Percentiles rank a stretch among this genome's conserved stretches.
phyloP scores from a whole-genome alignment of 768 basidiomycete species.

The Gautieria morchelliformis region DNA sequence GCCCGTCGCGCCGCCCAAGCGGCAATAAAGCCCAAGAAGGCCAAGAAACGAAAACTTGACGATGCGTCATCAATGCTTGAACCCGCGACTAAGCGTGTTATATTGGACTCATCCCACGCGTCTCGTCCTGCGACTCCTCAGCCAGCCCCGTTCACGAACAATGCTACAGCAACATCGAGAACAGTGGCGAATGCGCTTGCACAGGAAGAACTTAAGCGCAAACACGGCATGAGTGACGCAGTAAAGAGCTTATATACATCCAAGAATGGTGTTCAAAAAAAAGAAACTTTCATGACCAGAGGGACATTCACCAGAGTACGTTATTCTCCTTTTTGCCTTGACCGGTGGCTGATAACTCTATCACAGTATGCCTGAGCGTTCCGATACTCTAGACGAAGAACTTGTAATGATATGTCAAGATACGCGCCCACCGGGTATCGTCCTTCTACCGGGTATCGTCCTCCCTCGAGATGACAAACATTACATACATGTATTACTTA shows the following conservation, averaged over 20 bases:
- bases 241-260: conserved; percentile 71
- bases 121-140: neutral
- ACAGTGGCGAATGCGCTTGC: conserved; percentile 66
- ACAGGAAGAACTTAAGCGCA: conserved; percentile 75
- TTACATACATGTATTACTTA: too few relatives aligned
- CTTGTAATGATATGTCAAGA: neutral
- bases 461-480: too few relatives aligned
- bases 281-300: conserved; percentile 89
- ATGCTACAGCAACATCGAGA: conserved; percentile 46
- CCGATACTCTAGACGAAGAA: too few relatives aligned
- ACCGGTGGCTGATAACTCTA: neutral
- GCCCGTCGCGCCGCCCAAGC: conserved; percentile 47
- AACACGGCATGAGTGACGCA: conserved; percentile 75
- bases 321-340: conserved; percentile 7
- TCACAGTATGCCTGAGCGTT: neutral
- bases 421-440: too few relatives aligned
- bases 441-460: too few relatives aligned
- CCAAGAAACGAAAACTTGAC: conserved; percentile 55
- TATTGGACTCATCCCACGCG: neutral
- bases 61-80: conserved; percentile 13
- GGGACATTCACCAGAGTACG: conserved; percentile 86
- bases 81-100: conserved; percentile 3
- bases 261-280: conserved; percentile 46
- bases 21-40: conserved; percentile 33
- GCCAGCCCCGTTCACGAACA: conserved; percentile 35